A percentile compares a stretch with the other conserved stretches of the same genome.
Evolutionary conservation across 345 rosid species (phyloP).

Genomic region (Syzygium jambos): DNA sequence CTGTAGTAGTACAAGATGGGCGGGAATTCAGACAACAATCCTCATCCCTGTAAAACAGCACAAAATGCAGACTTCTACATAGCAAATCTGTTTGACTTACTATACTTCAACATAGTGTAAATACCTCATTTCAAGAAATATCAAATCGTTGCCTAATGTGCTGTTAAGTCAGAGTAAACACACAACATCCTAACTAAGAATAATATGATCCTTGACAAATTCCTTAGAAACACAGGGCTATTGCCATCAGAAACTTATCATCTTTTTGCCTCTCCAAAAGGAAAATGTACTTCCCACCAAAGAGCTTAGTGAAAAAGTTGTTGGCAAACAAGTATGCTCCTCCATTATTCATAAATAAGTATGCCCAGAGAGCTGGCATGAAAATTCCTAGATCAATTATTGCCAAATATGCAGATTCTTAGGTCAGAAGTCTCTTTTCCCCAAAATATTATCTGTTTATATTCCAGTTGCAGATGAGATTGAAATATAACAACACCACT

Average conservation of each 20-base stretch:
- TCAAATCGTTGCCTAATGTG: background rate
- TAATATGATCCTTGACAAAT: background rate
- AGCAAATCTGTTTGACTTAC: background rate
- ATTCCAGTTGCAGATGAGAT: background rate
- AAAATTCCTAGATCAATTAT: background rate
- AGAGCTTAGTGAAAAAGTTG: background rate
- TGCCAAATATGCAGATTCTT: background rate
- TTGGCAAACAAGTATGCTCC: background rate
- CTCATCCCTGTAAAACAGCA: background rate
- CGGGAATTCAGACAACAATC: background rate
- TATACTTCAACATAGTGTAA: background rate
- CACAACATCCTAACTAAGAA: background rate
- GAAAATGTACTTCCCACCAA: background rate
- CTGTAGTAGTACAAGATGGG: background rate
- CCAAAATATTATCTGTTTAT: background rate
- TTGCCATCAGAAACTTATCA: background rate
- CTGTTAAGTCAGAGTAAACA: background rate
- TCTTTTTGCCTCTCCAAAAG: background rate
- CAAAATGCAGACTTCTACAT: background rate
- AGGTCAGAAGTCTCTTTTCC: background rate
- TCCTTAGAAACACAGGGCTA: background rate
- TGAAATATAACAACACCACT: background rate
- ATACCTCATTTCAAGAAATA: background rate
- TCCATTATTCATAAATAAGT: background rate
- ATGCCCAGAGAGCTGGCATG: background rate